Evolutionary conservation across 164 flowering plant genomes (phyloP).

Genomic region (Macadamia tetraphylla): DNA sequence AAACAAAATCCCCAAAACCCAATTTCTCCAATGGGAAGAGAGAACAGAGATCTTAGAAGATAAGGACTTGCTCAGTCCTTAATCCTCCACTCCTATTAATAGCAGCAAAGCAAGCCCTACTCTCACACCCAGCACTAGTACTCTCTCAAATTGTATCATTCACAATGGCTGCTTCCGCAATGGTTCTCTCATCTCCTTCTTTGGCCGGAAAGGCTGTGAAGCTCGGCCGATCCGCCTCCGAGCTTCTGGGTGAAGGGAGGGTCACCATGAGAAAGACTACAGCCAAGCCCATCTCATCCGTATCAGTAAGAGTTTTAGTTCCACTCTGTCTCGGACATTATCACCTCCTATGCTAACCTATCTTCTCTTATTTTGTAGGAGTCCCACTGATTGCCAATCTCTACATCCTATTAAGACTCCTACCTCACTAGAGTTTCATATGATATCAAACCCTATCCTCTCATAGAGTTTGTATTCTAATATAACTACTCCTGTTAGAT

Average conservation of each 20-base stretch:
- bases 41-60: slow-evolving; percentile 35
- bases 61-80: slow-evolving; percentile 13
- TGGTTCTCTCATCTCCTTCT: slow-evolving; percentile 56
- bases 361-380: too few relatives aligned
- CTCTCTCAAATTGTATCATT: too few relatives aligned
- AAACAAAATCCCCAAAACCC: slow-evolving; percentile 17
- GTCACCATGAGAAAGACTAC: slow-evolving; percentile 42
- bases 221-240: slow-evolving; percentile 22
- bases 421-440: too few relatives aligned
- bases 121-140: background rate
- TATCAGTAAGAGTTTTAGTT: too few relatives aligned
- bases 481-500: too few relatives aligned
- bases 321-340: too few relatives aligned
- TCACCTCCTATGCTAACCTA: too few relatives aligned
- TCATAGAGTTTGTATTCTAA: too few relatives aligned
- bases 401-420: too few relatives aligned
- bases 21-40: slow-evolving; percentile 26
- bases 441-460: too few relatives aligned
- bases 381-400: too few relatives aligned
- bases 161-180: slow-evolving; percentile 52
- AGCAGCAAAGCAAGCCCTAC: background rate
- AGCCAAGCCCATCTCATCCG: slow-evolving; percentile 6
- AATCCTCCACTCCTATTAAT: slow-evolving; percentile 8
- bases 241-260: slow-evolving; percentile 28
- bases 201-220: slow-evolving; percentile 47